phyloP scores from a whole-genome alignment of 371 early-diverging fungal genomes.

The Globomyces sp. region DNA sequence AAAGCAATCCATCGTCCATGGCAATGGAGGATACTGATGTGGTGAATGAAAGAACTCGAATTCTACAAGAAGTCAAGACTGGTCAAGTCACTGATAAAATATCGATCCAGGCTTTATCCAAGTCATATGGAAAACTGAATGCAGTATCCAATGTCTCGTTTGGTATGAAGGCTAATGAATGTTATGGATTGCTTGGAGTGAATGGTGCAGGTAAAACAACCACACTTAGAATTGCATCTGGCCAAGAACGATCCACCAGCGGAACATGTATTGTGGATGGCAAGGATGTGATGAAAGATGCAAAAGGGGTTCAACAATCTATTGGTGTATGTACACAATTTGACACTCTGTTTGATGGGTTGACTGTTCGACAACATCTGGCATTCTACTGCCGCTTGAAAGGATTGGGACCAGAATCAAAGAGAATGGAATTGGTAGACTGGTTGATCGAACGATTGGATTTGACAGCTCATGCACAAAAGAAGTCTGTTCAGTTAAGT shows the following conservation, averaged over 20 bases:
- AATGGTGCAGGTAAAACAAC: constrained; percentile 16
- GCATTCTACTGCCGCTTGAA: constrained; percentile 9
- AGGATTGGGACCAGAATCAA: neutral
- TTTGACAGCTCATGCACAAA: neutral
- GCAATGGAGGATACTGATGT: constrained; percentile 17
- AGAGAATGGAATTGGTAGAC: neutral
- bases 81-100: too few relatives aligned
- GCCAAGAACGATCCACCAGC: neutral
- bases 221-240: neutral
- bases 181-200: constrained; percentile 11
- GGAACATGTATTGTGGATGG: constrained; percentile 5
- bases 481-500: constrained; percentile 21
- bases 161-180: too few relatives aligned
- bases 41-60: constrained; percentile 18
- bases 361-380: constrained; percentile 9
- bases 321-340: constrained; percentile 14
- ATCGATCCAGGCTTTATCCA: too few relatives aligned
- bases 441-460: neutral
- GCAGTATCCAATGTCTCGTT: too few relatives aligned
- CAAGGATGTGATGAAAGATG: neutral
- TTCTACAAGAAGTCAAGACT: too few relatives aligned
- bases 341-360: constrained; percentile 5
- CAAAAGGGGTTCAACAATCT: neutral
- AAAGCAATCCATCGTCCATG: too few relatives aligned
- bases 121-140: too few relatives aligned